phyloP scores from a whole-genome alignment of 805 yeast genomes.

The Osmozyma mogii region DNA sequence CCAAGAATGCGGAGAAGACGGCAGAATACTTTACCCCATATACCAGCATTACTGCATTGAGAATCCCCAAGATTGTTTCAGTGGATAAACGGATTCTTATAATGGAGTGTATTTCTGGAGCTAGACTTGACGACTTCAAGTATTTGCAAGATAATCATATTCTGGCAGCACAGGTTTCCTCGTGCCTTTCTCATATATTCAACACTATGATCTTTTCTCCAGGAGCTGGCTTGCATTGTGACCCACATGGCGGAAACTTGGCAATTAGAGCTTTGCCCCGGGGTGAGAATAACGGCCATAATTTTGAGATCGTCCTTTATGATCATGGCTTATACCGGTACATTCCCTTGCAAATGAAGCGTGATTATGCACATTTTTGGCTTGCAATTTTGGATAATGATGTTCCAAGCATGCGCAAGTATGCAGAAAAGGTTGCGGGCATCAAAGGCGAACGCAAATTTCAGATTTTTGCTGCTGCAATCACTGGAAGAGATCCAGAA shows the following conservation, averaged over 20 bases:
- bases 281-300: slow-evolving; percentile 38
- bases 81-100: slow-evolving; percentile 67
- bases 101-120: slow-evolving; percentile 83
- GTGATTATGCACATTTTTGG: slow-evolving; percentile 90
- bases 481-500: slow-evolving; percentile 87
- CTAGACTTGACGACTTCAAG: slow-evolving; percentile 68
- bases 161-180: slow-evolving; percentile 68
- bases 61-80: slow-evolving; percentile 65
- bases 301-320: slow-evolving; percentile 84
- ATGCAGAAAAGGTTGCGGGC: slow-evolving; percentile 75
- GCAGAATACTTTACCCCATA: slow-evolving; percentile 53
- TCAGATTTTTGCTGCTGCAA: slow-evolving; percentile 82
- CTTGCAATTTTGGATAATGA: slow-evolving; percentile 72
- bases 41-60: slow-evolving; percentile 59
- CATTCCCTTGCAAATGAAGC: slow-evolving; percentile 67
- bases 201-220: slow-evolving; percentile 95
- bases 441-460: slow-evolving; percentile 66
- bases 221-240: slow-evolving; percentile 88
- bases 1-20: slow-evolving; percentile 69
- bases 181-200: slow-evolving; percentile 83
- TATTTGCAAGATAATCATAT: slow-evolving; percentile 59
- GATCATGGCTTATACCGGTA: slow-evolving; percentile 93
- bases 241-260: slow-evolving; percentile 95
- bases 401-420: slow-evolving; percentile 54
- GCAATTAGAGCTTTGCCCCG: slow-evolving; percentile 52